Evolutionary conservation across 164 flowering plant species (phyloP).

Genomic region (Vitis labrusca): DNA sequence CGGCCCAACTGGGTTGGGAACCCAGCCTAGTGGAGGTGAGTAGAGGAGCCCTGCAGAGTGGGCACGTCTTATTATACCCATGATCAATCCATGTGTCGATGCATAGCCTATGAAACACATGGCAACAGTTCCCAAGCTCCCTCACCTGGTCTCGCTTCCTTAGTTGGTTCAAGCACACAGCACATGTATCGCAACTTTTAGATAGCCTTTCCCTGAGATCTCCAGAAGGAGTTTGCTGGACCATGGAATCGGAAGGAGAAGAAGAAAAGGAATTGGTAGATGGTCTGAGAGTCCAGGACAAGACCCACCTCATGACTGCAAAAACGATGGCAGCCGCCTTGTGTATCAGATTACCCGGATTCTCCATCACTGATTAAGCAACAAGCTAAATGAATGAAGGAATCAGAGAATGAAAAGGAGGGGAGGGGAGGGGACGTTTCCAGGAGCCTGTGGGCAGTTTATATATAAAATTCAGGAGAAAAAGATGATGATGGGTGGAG

Average conservation of each 20-base stretch:
- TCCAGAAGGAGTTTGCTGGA: conserved; percentile 8
- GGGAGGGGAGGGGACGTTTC: too few species aligned
- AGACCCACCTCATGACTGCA: conserved; percentile 36
- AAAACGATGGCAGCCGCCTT: conserved; percentile 29
- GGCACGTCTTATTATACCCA: conserved; percentile 45
- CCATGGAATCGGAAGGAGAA: conserved; percentile 6
- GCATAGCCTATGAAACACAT: conserved; percentile 66
- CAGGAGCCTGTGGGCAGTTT: too few species aligned
- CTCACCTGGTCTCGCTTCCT: conserved; percentile 39
- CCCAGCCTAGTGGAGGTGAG: conserved; percentile 15
- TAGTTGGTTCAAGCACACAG: conserved; percentile 59
- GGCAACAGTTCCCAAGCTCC: conserved; percentile 60
- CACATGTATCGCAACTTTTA: conserved; percentile 39
- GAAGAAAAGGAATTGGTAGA: conserved; percentile 6
- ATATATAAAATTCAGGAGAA: too few species aligned
- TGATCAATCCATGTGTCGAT: conserved; percentile 60
- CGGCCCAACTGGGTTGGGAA: conserved; percentile 61
- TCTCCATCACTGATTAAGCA: too few species aligned
- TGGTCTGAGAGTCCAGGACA: conserved; percentile 27
- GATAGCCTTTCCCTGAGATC: conserved; percentile 14
- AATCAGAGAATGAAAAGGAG: too few species aligned
- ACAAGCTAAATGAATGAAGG: too few species aligned
- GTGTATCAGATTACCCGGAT: conserved; percentile 17
- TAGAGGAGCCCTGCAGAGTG: conserved; percentile 56
- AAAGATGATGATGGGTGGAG: too few species aligned